Evolutionary conservation across 768 basidiomycete species (phyloP), one percentile per base, ranked within the genome.

Genomic region (Hygrocybe coccinea): DNA sequence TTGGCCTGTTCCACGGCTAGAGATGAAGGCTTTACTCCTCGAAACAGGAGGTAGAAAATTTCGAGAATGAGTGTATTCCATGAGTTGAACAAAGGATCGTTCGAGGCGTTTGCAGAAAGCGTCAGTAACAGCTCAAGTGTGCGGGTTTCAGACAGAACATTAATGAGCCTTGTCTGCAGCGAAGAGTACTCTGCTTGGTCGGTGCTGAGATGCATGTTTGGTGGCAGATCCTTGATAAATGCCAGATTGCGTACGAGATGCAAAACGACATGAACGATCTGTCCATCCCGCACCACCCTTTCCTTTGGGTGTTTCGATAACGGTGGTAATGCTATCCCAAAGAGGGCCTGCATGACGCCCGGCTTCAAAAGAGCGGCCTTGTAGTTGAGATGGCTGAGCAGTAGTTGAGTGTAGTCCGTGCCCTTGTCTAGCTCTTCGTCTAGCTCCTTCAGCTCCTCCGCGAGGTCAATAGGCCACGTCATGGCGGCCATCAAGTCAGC

Each of bases 401-500:
- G 68, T 6, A 98, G 79, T 57, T 87, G 85, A 0, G 92, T 92
- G 70, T 94, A 98, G 68, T 99, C 97, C 14, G 91, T 83, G 15
- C 86, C 83, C 57, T 80, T 83, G 69, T 90, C 89, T 17, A 83
- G 61, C 37, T 87, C 89, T 43, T 93, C 89, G 65, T 89, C 86
- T 52, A 97, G 82, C 65, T 98, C 97, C 63, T 88, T 89, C 59
- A 99, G 76, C 70, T 98, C 97, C 64, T 91, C 89, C 0, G 92
- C 89, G 59, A 98, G 76, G 69, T 98, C 91, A 52, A 99, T 95
- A 0, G 97, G 97, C 97, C 97, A 99, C 1, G 95, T 98, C 90
- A 99, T 91, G 0, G 95, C 94, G 0, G 92, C 90, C 67, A 98
- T 86, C 21, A 99, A 76, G 67, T 98, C 97, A 7, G 85, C 86